Evolutionary conservation across 2,329 filamentous ascomycete genomes (phyloP), one percentile per base, ranked within the genome.

Genomic region (Clonostachys chloroleuca): DNA sequence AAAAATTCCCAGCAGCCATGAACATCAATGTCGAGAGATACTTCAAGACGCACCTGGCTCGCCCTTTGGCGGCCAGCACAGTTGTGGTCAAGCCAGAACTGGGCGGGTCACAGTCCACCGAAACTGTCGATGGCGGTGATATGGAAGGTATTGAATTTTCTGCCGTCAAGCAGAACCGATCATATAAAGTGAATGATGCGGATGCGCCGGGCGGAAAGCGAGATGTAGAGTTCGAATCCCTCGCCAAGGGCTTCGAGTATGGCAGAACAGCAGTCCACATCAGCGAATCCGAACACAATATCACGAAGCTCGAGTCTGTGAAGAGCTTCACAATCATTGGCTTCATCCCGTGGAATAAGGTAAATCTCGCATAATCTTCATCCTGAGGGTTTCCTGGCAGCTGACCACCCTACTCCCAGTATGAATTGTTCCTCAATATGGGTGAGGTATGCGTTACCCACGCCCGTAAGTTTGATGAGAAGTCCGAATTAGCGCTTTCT

Each of bases 231-330:
- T 83, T 83, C 49, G 91, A 95, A 13, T 81, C 89, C 14, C 75
- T 99, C 36, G 89, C 89, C n/a, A 95, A 91, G 63, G 94, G 94
- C 0, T 99, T 92, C 59, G 85, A 90, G 59, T 99, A 99, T 62
- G 94, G 94, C 42, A 81, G 91, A 48, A 96, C 92, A 1, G 90
- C 89, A 3, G 92, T 99, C 2, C 85, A 87, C 54, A 96, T 99
- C 55, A 89, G 83, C 54, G 85, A 92, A 56, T 87, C 87, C 1
- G 92, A 99, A 57, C 80, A 86, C 62, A 90, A 92, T 55, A 83
- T 96, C 48, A 95, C 90, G n/a, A 91, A 87, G 53, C 76, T 96
- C 34, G 86, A 95, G 57, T 94, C 90, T 0, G 66, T 71, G 10
- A 84, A 87, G 49, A 77, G 79, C 8, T 83, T 97, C 48, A 85